Evolutionary conservation across 1,284 basidiomycete species (phyloP), one percentile per base, ranked within the genome.

Genomic region (Golubevia sp.): DNA sequence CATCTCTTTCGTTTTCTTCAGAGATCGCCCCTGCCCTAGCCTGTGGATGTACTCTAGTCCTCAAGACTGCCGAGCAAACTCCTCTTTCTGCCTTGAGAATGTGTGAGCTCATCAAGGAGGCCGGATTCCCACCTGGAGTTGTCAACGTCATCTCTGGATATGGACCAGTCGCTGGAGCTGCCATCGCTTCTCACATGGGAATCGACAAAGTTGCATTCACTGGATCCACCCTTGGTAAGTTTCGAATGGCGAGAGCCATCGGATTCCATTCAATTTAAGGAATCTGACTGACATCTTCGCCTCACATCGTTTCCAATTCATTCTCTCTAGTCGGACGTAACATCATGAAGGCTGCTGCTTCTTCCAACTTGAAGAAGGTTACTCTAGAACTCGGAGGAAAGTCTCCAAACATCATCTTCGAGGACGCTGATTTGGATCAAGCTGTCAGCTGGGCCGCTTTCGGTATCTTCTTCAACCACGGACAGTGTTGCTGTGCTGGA

Each of bases 321-420:
- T 73, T 69, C 2, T 76, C 74, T 4, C 86, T 91, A 51, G 90
- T 93, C 34, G 95, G 95, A 3, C 88, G 92, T 23, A 90, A 91
- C 83, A 89, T 97, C 85, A 89, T 93, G 88, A 89, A 92, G 75
- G 88, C 91, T 0, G 90, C 93, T 0, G 90, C 93, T 3, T 89
- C 90, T 85, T 90, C 88, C 55, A 95, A 97, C 84, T 84, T 97
- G 74, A 96, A 96, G 87, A 89, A 93, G 89, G 91, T 96, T 57
- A 93, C 93, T 2, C 89, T 97, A 74, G 94, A 97, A 86, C 88
- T 97, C 55, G 94, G 94, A 48, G 94, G 94, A 44, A 97, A 97
- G 88, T 91, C 90, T 65, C 92, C 93, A 23, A 92, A 90, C 79
- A 65, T 65, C 72, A 84, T 86, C 71, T 86, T 86, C 73, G 86